These are phyloP conservation scores for Sedum album DNA, from an alignment of 164 flowering plant genomes.

Conservation along the genomic window DNA sequence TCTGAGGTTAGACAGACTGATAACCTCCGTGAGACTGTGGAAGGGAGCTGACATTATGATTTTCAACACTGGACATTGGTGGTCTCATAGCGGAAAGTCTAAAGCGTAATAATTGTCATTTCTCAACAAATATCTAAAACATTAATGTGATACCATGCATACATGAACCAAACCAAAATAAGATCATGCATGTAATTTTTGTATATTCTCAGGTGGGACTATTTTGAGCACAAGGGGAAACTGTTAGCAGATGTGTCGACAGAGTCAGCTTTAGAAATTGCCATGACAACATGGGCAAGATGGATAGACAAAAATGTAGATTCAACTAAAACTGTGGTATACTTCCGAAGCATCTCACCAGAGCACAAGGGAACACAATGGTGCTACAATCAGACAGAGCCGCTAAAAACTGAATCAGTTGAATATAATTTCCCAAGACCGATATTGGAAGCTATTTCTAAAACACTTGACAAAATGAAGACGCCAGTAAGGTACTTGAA, in stretches of 20 bases:
- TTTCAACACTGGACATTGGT: slow-evolving; percentile 76
- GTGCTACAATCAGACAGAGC: slow-evolving; percentile 43
- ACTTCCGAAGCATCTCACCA: slow-evolving; percentile 58
- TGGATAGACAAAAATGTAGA: slow-evolving; percentile 49
- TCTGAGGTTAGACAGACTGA: slow-evolving; percentile 34
- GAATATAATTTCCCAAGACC: slow-evolving; percentile 19
- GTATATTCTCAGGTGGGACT: slow-evolving; percentile 49
- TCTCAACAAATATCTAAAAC: not conserved
- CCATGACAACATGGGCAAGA: slow-evolving; percentile 50
- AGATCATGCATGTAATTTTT: not conserved
- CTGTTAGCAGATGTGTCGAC: slow-evolving; percentile 22
- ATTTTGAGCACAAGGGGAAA: slow-evolving; percentile 25
- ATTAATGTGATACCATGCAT: not conserved
- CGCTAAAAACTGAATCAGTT: slow-evolving; percentile 31
- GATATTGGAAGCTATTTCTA: slow-evolving; percentile 22
- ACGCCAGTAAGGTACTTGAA: slow-evolving; percentile 46
- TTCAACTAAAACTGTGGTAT: slow-evolving; percentile 30
- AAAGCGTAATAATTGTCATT: slow-evolving; percentile 30
- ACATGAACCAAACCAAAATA: not conserved
- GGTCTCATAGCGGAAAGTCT: slow-evolving; percentile 38
- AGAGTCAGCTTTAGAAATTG: slow-evolving; percentile 31
- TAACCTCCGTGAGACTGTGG: slow-evolving; percentile 32
- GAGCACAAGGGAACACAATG: slow-evolving; percentile 37
- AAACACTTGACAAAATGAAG: slow-evolving; percentile 25
- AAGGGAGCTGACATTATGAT: slow-evolving; percentile 54